Evolutionary conservation across 768 basidiomycete genomes (phyloP).

Genomic region (Lentinula boryana): DNA sequence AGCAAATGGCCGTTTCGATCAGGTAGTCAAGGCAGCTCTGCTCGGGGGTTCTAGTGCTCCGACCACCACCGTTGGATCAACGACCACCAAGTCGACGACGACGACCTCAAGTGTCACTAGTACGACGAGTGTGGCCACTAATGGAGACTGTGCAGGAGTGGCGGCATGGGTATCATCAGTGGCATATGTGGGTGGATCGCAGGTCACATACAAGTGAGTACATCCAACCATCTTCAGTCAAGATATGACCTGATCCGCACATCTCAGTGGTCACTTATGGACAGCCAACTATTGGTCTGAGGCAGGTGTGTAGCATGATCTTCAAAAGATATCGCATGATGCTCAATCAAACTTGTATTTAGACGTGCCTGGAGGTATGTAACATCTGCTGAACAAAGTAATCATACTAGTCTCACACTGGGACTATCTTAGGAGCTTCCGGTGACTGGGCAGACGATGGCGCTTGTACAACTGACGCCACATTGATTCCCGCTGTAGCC

Average conservation of each 20-base stretch:
- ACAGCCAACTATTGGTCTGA: constrained; percentile 44
- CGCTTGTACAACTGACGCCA: constrained; percentile 15
- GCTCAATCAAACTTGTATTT: neutral
- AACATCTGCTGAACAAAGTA: neutral
- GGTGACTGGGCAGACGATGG: constrained; percentile 30
- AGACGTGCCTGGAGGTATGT: constrained; percentile 26
- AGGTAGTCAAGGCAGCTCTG: constrained; percentile 35
- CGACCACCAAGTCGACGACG: constrained; percentile 10
- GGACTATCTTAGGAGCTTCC: constrained; percentile 16
- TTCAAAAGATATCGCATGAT: neutral
- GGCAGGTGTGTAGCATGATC: constrained; percentile 18
- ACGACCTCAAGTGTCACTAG: constrained; percentile 9
- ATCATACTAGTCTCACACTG: neutral
- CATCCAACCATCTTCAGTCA: neutral
- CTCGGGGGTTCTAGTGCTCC: constrained; percentile 15
- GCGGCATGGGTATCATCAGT: constrained; percentile 29
- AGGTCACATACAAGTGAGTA: constrained; percentile 35
- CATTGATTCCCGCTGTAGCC: neutral
- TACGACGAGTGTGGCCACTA: constrained; percentile 17
- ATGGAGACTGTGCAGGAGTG: constrained; percentile 30
- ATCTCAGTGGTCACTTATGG: constrained; percentile 41
- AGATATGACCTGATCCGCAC: neutral
- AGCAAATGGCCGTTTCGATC: constrained; percentile 37
- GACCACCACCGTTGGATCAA: constrained; percentile 15
- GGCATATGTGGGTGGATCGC: constrained; percentile 37